Evolutionary conservation across 2,329 filamentous ascomycete genomes (phyloP), one percentile per base, ranked within the genome.

Genomic region (Teratosphaeria gauchensis): DNA sequence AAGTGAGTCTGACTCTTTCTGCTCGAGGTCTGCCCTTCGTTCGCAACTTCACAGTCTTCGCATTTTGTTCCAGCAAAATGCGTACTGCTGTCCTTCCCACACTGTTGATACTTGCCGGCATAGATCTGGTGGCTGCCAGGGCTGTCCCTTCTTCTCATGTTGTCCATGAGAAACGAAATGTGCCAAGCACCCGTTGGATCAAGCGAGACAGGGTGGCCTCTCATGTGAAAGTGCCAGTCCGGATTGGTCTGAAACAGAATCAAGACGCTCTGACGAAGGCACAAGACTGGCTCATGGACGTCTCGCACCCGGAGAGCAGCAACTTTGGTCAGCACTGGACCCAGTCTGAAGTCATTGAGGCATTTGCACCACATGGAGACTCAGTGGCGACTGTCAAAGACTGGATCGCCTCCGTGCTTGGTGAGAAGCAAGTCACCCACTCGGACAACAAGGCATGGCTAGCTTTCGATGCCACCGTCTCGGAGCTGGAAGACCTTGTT

Each of bases 371-470:
- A 5, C 58, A 62, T 9, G 58, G 65, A 9, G 63, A 70, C 12
- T 59, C 62, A 24, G 60, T 69, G 9, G 56, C 63, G 16, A 57
- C 60, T 16, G 65, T 70, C 32, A 59, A 56, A 32, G 58, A 64
- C 16, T 71, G 69, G 68, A 57, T 70, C 16, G 58, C 63, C 14
- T 56, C 56, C 46, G 61, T 52, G 60, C 62, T 46, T 63, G 56
- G 56, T 24, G 38, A 66, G 51, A 56, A 58, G 51, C 52, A 59
- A 16, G 64, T 72, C 56, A 65, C 64, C 8, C 69, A 71, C 52
- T 66, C 68, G 2, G 65, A 69, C 33, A 72, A 72, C 62, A 71
- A 71, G 57, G 66, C 61, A 19, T 71, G 69, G 69, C 59, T 71
- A 4, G 67, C 66, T 7, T 71, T 71, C 56, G 68, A 70, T 59